Evolutionary conservation across 2,329 filamentous ascomycete species (phyloP), one percentile per base, ranked within the genome.

Genomic region (Fusarium beomiforme): DNA sequence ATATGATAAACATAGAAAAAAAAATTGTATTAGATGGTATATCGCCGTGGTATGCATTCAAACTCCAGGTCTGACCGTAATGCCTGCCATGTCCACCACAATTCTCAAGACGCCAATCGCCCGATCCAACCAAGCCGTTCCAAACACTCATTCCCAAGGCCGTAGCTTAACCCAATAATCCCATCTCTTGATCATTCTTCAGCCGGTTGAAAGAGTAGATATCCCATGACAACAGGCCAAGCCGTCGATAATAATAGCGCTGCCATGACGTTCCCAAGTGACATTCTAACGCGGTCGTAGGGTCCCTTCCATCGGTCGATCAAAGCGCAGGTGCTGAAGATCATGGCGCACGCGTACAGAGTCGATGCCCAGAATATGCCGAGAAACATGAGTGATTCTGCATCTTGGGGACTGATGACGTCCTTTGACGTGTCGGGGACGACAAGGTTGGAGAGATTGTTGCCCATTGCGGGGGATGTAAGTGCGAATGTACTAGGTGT

Each of bases 271-370:
- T 76, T 76, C 1, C 78, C 74, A 1, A 62, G 42, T 0, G 76
- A 75, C 6, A 77, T 77, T 4, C 74, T 74, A 37, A 77, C 74
- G 53, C 80, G 80, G 49, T 82, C 80, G 60, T 77, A 70, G 14
- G 79, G 78, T 0, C 83, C 81, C 67, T 80, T 78, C 83, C 83
- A 84, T n/a, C 83, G 80, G 67, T 81, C 79, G 69, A 84, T 69
- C 59, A 84, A 78, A n/a, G 75, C 75, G 74, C 81, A 80, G 33
- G 82, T 82, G 64, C 78, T 81, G 71, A 79, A 83, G 73, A 84
- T 81, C 77, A 83, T 82, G 76, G 79, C 81, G 64, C 80, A 79
- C 54, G 58, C 76, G 75, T 84, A 83, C 39, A 82, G 64, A 8
- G 77, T 76, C 29, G 73, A 55, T 10, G 60, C 76, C 82, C 82